Conservation (phyloP, 495 filamentous ascomycete genomes). For the Xylaria palmicola region DNA sequence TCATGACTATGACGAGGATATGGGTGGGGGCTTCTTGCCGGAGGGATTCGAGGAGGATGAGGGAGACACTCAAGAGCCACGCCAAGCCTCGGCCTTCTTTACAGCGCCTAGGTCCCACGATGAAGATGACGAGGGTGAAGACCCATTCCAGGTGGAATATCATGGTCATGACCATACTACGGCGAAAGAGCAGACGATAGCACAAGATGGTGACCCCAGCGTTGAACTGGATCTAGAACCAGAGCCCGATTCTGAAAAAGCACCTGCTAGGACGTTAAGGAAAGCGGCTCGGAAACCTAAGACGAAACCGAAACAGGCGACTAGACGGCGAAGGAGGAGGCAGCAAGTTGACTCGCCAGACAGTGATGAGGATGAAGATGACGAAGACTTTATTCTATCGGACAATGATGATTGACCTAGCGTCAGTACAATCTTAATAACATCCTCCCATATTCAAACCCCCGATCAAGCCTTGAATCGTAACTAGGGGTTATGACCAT, state of each 20-base stretch:
- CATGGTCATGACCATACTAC: constrained; percentile 19
- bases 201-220: neutral
- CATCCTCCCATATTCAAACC: neutral
- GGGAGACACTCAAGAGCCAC: constrained; percentile 17
- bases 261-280: constrained; percentile 13
- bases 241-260: constrained; percentile 13
- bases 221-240: neutral
- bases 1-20: constrained; percentile 39
- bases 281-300: constrained; percentile 27
- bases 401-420: constrained; percentile 14
- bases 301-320: constrained; percentile 23
- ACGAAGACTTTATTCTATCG: constrained; percentile 15
- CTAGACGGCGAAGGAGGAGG: constrained; percentile 27
- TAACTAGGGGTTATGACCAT: neutral
- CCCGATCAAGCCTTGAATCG: neutral
- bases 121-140: constrained; percentile 34
- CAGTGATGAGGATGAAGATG: constrained; percentile 19
- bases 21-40: constrained; percentile 56
- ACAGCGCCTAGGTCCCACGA: constrained; percentile 23
- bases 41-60: constrained; percentile 47
- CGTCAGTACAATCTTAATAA: neutral
- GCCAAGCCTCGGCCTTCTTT: constrained; percentile 42
- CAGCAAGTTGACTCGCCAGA: constrained; percentile 23
- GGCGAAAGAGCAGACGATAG: neutral
- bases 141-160: constrained; percentile 33